A percentile compares a stretch with the other conserved stretches of the same genome.
Conservation (phyloP, 805 yeast species). For the Blastobotrys chiropterorum region DNA sequence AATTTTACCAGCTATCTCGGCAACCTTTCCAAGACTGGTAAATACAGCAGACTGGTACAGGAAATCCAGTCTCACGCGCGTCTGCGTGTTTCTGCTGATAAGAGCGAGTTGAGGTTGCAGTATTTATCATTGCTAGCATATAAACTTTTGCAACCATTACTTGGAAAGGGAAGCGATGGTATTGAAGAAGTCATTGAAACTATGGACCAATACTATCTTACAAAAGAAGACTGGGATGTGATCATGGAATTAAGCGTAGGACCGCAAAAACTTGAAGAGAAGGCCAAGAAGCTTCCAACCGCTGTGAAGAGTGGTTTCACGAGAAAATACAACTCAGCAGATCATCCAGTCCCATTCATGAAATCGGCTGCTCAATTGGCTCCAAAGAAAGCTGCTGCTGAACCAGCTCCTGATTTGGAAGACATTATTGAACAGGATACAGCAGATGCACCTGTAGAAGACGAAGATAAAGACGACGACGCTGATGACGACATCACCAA, state of each 20-base stretch:
- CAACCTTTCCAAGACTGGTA: constrained; percentile 77
- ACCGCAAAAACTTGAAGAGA: constrained; percentile 34
- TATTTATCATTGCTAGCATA: constrained; percentile 62
- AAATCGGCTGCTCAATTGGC: constrained; percentile 37
- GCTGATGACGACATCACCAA: constrained; percentile 47
- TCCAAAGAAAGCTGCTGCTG: constrained; percentile 7
- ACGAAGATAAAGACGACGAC: constrained; percentile 36
- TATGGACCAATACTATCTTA: constrained; percentile 80
- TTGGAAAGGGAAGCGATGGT: constrained; percentile 52
- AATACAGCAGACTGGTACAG: constrained; percentile 71
- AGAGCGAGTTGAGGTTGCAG: constrained; percentile 65
- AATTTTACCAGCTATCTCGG: constrained; percentile 86
- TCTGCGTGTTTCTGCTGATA: constrained; percentile 69
- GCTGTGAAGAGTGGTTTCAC: constrained; percentile 83
- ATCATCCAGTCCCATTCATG: constrained; percentile 84
- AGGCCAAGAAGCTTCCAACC: constrained; percentile 62
- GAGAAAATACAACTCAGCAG: constrained; percentile 62
- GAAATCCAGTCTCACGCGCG: constrained; percentile 86
- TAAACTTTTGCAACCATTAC: constrained; percentile 53
- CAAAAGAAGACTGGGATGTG: constrained; percentile 89
- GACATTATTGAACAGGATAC: constrained; percentile 47
- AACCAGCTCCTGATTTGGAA: constrained; percentile 53
- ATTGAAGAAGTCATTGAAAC: constrained; percentile 57
- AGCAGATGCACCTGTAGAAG: constrained; percentile 36
- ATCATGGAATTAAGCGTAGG: constrained; percentile 82